A percentile compares a stretch with the other conserved stretches of the same genome.
Conservation (phyloP, 805 yeast genomes). For the Teunomyces kruisii region DNA sequence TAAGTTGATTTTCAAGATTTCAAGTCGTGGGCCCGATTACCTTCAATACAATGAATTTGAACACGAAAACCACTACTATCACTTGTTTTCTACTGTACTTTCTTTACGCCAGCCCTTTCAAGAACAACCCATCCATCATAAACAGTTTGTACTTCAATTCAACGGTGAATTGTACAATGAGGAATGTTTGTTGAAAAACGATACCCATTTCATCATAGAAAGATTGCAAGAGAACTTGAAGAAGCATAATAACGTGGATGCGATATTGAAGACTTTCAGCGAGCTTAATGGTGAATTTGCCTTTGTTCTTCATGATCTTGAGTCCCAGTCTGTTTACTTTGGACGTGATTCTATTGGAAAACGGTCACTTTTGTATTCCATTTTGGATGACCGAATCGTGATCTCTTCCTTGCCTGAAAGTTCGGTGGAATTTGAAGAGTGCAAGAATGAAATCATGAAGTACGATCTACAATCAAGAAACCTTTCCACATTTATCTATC, state of each 20-base stretch:
- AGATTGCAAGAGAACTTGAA: conserved; percentile 25
- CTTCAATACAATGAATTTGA: conserved; percentile 16
- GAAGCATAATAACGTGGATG: conserved; percentile 15
- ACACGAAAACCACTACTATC: conserved; percentile 14
- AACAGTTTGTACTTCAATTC: conserved; percentile 56
- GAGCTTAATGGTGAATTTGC: conserved; percentile 83
- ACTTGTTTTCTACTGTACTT: conserved; percentile 68
- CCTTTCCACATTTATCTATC: conserved; percentile 1
- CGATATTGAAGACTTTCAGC: conserved; percentile 43
- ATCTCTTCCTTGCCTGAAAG: conserved; percentile 34
- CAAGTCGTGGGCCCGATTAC: conserved; percentile 64
- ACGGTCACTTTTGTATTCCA: conserved; percentile 62
- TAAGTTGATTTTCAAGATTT: conserved; percentile 8
- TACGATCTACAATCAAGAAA: conserved; percentile 28
- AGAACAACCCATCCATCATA: conserved; percentile 59
- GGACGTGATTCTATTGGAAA: conserved; percentile 86
- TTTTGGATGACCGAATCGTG: conserved; percentile 31
- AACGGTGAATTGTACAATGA: conserved; percentile 87
- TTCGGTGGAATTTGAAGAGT: conserved; percentile 45
- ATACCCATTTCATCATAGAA: conserved; percentile 55
- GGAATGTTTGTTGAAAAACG: conserved; percentile 55
- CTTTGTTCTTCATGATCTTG: conserved; percentile 49
- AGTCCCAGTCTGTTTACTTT: conserved; percentile 51
- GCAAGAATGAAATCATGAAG: conserved; percentile 50
- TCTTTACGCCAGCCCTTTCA: conserved; percentile 80